Evolutionary conservation across 2,329 filamentous ascomycete genomes (phyloP).

Genomic region (Didymella pinodella): DNA sequence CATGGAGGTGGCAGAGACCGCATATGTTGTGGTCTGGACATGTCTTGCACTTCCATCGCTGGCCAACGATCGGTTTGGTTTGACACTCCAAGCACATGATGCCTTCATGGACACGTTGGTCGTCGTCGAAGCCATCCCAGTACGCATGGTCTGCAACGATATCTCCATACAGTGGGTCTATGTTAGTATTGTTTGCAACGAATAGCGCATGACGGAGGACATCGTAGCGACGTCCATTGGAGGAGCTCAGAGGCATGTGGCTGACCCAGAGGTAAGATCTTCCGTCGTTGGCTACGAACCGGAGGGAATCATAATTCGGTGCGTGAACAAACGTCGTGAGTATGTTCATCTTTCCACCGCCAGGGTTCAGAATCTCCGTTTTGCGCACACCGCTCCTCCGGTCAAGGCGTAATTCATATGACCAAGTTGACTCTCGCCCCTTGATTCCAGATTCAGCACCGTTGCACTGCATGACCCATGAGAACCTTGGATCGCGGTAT

Average conservation of each 20-base stretch:
- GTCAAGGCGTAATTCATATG: conserved; percentile 41
- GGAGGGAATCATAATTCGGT: conserved; percentile 43
- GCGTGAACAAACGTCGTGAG: conserved; percentile 44
- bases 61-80: conserved; percentile 31
- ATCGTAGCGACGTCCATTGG: conserved; percentile 40
- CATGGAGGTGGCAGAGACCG: conserved; percentile 27
- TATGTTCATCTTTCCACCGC: conserved; percentile 26
- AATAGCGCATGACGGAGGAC: conserved; percentile 46
- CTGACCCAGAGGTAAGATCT: conserved; percentile 43
- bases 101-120: conserved; percentile 24
- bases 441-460: conserved; percentile 12
- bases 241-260: conserved; percentile 35
- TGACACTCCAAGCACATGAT: conserved; percentile 33
- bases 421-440: conserved; percentile 28
- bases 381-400: conserved; percentile 34
- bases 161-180: conserved; percentile 43
- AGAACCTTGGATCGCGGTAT: conserved; percentile 36
- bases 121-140: conserved; percentile 42
- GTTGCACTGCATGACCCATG: conserved; percentile 39
- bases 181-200: conserved; percentile 26
- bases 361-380: conserved; percentile 33
- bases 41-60: conserved; percentile 39
- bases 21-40: conserved; percentile 40
- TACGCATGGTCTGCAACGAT: conserved; percentile 49
- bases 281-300: conserved; percentile 42